These are phyloP conservation scores for Botrytis aclada DNA, from an alignment of 2,329 filamentous ascomycete species.

Conservation along the genomic window DNA sequence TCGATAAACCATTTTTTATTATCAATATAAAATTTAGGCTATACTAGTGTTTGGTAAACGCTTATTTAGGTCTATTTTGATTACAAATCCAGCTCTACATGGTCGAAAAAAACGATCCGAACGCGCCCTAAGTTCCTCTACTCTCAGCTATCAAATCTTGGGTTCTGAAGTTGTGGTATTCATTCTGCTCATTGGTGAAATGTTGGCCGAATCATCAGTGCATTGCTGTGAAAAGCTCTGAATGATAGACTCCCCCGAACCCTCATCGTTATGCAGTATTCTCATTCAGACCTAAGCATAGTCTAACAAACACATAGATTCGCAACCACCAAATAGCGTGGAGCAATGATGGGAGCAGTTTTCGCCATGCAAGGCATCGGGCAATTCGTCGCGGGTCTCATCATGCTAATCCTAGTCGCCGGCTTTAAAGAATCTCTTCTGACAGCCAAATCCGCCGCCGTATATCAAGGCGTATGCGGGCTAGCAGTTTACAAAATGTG, in stretches of 20 bases:
- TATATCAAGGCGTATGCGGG: constrained; percentile 62
- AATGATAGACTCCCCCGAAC: too few relatives aligned
- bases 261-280: neutral
- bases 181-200: neutral
- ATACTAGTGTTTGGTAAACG: too few relatives aligned
- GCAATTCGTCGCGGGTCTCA: constrained; percentile 72
- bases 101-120: too few relatives aligned
- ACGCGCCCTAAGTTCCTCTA: too few relatives aligned
- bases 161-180: neutral
- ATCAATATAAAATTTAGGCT: too few relatives aligned
- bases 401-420: constrained; percentile 70
- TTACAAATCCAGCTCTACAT: too few relatives aligned
- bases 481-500: constrained; percentile 83
- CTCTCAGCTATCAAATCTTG: neutral
- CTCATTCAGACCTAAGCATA: accelerated
- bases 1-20: too few relatives aligned
- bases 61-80: too few relatives aligned
- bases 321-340: constrained; percentile 79
- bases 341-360: constrained; percentile 82
- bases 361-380: constrained; percentile 87
- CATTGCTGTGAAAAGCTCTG: neutral
- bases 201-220: neutral
- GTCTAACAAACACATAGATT: constrained; percentile 45
- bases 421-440: constrained; percentile 66
- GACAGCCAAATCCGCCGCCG: constrained; percentile 47